phyloP scores from a whole-genome alignment of 2,329 filamentous ascomycete genomes.

The Mycosphaerella sp. region DNA sequence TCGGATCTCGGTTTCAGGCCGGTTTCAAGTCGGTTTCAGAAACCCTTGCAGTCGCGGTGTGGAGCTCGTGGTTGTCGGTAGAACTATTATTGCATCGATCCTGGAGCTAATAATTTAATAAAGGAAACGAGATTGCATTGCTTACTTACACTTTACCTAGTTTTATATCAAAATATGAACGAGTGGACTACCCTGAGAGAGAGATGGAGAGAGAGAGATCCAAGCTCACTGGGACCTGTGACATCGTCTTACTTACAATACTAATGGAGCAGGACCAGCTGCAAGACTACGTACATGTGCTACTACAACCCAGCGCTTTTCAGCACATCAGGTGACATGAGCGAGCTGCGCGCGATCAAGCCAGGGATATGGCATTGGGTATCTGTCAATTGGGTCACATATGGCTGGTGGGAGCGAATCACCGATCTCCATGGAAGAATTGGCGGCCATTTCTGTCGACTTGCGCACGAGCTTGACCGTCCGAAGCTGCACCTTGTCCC shows the following conservation, averaged over 20 bases:
- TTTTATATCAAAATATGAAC: too few species aligned
- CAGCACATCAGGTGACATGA: constrained; percentile 3
- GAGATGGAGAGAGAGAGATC: too few species aligned
- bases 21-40: constrained; percentile 11
- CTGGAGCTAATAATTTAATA: background rate
- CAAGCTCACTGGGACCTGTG: background rate
- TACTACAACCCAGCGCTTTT: too few species aligned
- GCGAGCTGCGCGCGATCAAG: constrained; percentile 2
- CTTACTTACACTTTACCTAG: too few species aligned
- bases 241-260: background rate
- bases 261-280: background rate
- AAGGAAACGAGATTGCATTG: constrained; percentile 2
- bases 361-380: constrained; percentile 6
- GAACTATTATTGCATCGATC: constrained; percentile 6
- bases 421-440: background rate
- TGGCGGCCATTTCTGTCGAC: constrained; percentile 4
- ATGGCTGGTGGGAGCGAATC: background rate
- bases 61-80: constrained; percentile 7
- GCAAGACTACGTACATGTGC: too few species aligned
- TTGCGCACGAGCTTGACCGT: constrained; percentile 4
- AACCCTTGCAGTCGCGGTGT: background rate
- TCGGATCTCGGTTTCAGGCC: constrained; percentile 9
- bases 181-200: too few species aligned
- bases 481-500: constrained; percentile 6
- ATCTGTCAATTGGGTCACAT: constrained; percentile 3